Evolutionary conservation across 768 basidiomycete species (phyloP).

Genomic region (Mycena capillaripes): DNA sequence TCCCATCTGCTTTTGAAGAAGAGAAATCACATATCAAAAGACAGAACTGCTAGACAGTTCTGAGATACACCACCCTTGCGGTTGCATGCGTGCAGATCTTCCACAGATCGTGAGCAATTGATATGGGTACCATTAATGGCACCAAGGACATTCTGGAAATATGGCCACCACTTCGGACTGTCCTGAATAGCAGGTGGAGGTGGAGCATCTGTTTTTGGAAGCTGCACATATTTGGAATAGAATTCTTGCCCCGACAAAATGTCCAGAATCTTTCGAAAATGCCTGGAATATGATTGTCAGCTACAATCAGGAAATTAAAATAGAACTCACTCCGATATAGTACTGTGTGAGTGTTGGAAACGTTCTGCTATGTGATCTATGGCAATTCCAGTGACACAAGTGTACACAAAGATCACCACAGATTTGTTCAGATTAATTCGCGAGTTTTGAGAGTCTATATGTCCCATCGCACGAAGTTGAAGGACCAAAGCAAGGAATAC

Average conservation of each 20-base stretch:
- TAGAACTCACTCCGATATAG: no score
- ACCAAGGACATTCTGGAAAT: constrained; percentile 48
- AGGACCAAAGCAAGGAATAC: not conserved
- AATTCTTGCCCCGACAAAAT: constrained; percentile 25
- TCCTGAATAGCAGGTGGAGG: constrained; percentile 32
- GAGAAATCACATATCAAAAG: constrained; percentile 49
- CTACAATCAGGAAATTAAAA: not conserved
- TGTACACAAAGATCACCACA: not conserved
- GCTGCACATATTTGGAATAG: constrained; percentile 35
- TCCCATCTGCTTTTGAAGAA: constrained; percentile 58
- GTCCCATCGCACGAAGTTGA: not conserved
- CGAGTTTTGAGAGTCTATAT: not conserved
- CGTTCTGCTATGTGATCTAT: not conserved
- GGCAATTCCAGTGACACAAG: not conserved
- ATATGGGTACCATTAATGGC: constrained; percentile 52
- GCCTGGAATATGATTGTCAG: constrained; percentile 4
- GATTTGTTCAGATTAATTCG: not conserved
- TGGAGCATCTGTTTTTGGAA: constrained; percentile 33
- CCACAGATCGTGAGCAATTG: constrained; percentile 34
- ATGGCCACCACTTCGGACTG: constrained; percentile 47
- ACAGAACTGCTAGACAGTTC: constrained; percentile 52
- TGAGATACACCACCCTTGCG: constrained; percentile 52
- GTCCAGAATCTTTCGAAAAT: constrained; percentile 27
- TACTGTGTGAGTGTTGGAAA: not conserved
- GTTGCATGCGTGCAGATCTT: constrained; percentile 39